A percentile compares a stretch with the other conserved stretches of the same genome.
These are phyloP conservation scores for Spongispora temasekensis DNA, from an alignment of 1,284 basidiomycete genomes.

Conservation along the genomic window DNA sequence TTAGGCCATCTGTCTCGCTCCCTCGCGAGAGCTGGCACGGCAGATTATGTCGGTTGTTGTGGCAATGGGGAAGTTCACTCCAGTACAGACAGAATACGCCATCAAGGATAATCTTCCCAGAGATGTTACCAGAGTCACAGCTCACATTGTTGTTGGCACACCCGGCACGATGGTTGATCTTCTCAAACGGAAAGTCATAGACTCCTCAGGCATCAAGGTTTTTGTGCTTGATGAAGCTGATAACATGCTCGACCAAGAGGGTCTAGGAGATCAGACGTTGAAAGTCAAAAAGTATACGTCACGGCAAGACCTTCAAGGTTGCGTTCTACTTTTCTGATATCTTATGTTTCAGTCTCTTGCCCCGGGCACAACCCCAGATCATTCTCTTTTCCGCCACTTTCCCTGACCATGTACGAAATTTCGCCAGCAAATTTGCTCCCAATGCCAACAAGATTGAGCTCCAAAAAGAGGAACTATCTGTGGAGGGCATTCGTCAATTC, in stretches of 20 bases:
- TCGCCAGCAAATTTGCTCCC: conserved; percentile 92
- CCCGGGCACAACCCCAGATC: conserved; percentile 69
- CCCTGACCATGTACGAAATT: conserved; percentile 88
- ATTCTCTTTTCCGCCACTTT: conserved; percentile 99
- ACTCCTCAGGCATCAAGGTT: conserved; percentile 83
- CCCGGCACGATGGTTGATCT: conserved; percentile 95
- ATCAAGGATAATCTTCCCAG: conserved; percentile 83
- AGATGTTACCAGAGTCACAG: conserved; percentile 73
- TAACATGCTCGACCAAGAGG: conserved; percentile 97
- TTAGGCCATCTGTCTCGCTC: conserved; percentile 90
- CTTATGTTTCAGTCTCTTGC: conserved; percentile 56
- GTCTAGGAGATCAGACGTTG: conserved; percentile 94
- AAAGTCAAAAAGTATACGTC: conserved; percentile 86
- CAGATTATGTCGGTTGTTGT: conserved; percentile 97
- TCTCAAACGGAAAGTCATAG: conserved; percentile 71
- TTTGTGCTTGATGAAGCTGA: conserved; percentile 99
- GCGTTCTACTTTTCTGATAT: conserved; percentile 9
- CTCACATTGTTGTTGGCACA: conserved; percentile 95
- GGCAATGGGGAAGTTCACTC: conserved; percentile 94
- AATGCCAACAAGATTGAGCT: conserved; percentile 96
- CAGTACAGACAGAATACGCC: conserved; percentile 91
- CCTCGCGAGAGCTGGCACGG: conserved; percentile 94
- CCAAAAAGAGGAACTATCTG: conserved; percentile 91
- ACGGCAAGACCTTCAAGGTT: background rate
- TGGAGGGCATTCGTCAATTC: conserved; percentile 96